Evolutionary conservation across 179 eudicot species (phyloP), one percentile per base, ranked within the genome.

Genomic region (Beta lomatogona): DNA sequence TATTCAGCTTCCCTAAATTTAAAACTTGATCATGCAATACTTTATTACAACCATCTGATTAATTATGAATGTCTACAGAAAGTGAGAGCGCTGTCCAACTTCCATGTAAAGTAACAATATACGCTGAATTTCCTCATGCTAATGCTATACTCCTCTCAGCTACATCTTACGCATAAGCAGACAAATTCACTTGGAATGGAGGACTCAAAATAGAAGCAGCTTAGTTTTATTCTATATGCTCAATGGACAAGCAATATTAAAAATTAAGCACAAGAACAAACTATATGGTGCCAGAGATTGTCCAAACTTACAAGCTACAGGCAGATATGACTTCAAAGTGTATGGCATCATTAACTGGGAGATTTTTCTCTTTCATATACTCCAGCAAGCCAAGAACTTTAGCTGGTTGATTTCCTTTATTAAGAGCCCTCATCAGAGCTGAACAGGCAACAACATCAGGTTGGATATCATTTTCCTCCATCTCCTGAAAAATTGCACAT

Each of bases 271-370:
- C 71, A 77, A 64, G 28, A 45, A 81, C 61, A 45, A 68, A 64
- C 22, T 9, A 46, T 11, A 45, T 63, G 28, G 9, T 9, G 16
- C 46, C 50, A 73, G 45, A 36, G 61, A 74, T 18, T 13, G 57
- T 60, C 74, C 7, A 46, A 82, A 90, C 96, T 90, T 89, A 94
- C 99, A 93, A 83, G 90, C 91, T 91, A 86, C 99, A 94, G 50
- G 99, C 97, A 72, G 98, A 91, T 72, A 94, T 83, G 87, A 93
- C 90, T 87, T 96, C 99, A 78, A 88, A 96, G 85, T 85, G 92
- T 53, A 91, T 81, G 65, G 94, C 90, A 79, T 96, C 95, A 74
- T 41, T 87, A 60, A 90, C 80, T 21, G 91, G 93, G 74, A 96
- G 86, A 9, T 79, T 84, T 82, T 87, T 93, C 22, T 85, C 89